These are phyloP conservation scores for Nemania serpens DNA, from an alignment of 2,329 filamentous ascomycete species.

Conservation along the genomic window DNA sequence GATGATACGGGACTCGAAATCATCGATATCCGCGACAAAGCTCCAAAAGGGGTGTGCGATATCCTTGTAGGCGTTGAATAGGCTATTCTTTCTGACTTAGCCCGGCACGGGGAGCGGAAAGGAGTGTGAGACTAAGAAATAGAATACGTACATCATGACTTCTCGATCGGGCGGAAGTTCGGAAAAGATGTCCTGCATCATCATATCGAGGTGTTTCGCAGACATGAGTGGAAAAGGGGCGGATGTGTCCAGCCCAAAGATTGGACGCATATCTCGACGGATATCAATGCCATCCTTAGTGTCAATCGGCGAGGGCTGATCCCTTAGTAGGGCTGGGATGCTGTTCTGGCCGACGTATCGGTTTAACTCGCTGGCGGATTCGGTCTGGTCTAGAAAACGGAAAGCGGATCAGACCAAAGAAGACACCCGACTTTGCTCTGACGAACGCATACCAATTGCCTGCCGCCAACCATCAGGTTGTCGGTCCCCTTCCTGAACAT, in stretches of 20 bases:
- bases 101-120: not conserved
- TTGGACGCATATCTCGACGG: constrained; percentile 67
- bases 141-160: constrained; percentile 64
- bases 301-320: constrained; percentile 60
- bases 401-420: constrained; percentile 15
- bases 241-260: constrained; percentile 67
- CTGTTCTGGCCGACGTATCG: constrained; percentile 70
- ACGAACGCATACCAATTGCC: constrained; percentile 37
- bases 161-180: constrained; percentile 68
- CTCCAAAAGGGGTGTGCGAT: constrained; percentile 71
- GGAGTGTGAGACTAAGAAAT: not conserved
- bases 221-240: constrained; percentile 72
- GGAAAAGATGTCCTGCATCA: constrained; percentile 64
- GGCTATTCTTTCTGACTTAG: constrained; percentile 44
- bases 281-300: constrained; percentile 61
- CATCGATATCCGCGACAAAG: constrained; percentile 68
- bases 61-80: constrained; percentile 70
- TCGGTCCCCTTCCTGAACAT: constrained; percentile 46
- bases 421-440: not conserved
- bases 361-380: constrained; percentile 55
- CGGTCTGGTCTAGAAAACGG: constrained; percentile 53
- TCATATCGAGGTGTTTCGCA: constrained; percentile 61
- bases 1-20: constrained; percentile 67
- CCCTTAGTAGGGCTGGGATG: constrained; percentile 67
- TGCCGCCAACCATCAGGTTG: constrained; percentile 42